Evolutionary conservation across 768 basidiomycete species (phyloP), one percentile per base, ranked within the genome.

Genomic region (Fibroporia radiculosa): DNA sequence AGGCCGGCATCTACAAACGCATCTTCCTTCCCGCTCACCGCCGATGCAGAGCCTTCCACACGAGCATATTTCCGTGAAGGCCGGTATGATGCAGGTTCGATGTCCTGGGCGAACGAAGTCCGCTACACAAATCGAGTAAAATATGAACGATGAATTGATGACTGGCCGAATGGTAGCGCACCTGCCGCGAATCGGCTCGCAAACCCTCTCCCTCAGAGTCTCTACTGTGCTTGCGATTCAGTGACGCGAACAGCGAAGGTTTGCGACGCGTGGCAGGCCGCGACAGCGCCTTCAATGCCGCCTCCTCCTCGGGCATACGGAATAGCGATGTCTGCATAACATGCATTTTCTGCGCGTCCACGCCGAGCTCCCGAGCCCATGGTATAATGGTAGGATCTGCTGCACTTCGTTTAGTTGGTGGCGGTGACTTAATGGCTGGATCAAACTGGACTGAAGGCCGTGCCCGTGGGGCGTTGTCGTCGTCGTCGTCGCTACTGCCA

Each of bases 281-380:
- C 48, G 72, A 74, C 52, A 77, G 54, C 26, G 74, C 76, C 51
- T 72, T 75, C 44, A 84, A 67, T 1, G 77, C 78, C 1, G 75
- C 83, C 12, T 77, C 81, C 56, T 84, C 82, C 58, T 87, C 84
- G 12, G 82, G 82, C 60, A 78, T 70, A 35, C 82, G 75, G 58
- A 95, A 95, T 42, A 95, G 66, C 26, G 86, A 84, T 0, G 86
- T 80, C 56, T 95, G 92, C 92, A 95, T 95, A 43, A 93, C 87
- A 56, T 91, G 86, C 73, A 93, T 80, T 65, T 82, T 84, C 61
- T 89, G 87, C 12, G 82, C 74, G 60, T 93, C 89, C n/a, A 93
- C 69, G 4, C 85, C 84, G 22, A 82, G 61, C 40, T 77, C 77
- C 37, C 81, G 73, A 12, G 82, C 78, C 84, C 86, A 87, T 29